Evolutionary conservation across 1,139 yeast genomes (phyloP), one percentile per base, ranked within the genome.

Genomic region (Debaryomycetaceae sp.): DNA sequence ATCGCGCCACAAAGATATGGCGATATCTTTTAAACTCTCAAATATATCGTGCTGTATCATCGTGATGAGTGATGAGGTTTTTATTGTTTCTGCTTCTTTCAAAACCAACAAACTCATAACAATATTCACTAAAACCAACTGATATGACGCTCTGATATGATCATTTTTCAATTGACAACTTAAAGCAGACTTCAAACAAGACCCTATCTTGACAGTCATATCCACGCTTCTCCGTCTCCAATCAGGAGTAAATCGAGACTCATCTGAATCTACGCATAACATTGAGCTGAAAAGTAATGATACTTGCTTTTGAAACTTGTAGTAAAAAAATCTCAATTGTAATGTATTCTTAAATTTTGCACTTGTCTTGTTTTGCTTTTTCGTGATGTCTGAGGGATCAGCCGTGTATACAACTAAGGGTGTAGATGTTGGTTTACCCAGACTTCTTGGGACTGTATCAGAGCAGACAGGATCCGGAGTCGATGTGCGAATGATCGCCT

Each of bases 331-430:
- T 45, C 89, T 72, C 20, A 83, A 58, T 50, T 83, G 82, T 1
- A 79, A 62, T 0, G 84, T 65, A 53, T 85, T 86, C 53, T 84
- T 85, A 62, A 70, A 81, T 49, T 78, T 76, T 1, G 84, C 78
- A 39, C 76, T 72, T 5, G 78, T 72, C 8, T 69, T 71, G 34
- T 72, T 75, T 44, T 59, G 63, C 43, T 65, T 65, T 23, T 59
- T 54, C n/a, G 61, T 65, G 42, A 62, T 55, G 37, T 65, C 52
- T 38, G 58, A 33, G 20, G 68, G 65, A 3, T 67, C 69, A 9
- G n/a, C n/a, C 2, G 69, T 56, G 45, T 62, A 63, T 6, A 73
- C 56, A 41, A 68, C 69, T 6, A 72, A 51, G 3, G 75, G 75
- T 5, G 75, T 70, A 35, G 57, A 55, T 27, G 64, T 70, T 17